A percentile compares a stretch with the other conserved stretches of the same genome.
Evolutionary conservation across 139 green algal genomes (phyloP).

Genomic region (Closterium sp.): DNA sequence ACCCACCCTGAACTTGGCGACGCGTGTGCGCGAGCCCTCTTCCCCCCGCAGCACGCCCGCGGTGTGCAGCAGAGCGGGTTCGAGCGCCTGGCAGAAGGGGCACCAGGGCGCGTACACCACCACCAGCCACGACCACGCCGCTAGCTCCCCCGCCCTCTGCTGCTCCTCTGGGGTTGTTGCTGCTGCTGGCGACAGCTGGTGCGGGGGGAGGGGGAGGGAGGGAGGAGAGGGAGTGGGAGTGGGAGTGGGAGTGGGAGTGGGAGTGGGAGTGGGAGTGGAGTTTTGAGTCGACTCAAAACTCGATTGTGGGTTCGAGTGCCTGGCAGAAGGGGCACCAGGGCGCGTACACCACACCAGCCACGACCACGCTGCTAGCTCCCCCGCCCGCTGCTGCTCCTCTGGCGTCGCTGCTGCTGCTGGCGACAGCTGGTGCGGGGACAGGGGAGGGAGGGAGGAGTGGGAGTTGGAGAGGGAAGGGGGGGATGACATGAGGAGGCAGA

Average conservation of each 20-base stretch:
- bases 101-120: conserved; percentile 93
- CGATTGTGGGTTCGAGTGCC: too few relatives aligned
- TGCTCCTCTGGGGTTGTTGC: not conserved
- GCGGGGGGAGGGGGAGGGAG: not conserved
- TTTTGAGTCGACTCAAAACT: too few relatives aligned
- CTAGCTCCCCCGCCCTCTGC: not conserved
- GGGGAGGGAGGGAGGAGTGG: too few relatives aligned
- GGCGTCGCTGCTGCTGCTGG: too few relatives aligned
- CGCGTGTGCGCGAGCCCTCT: not conserved
- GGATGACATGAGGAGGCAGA: too few relatives aligned
- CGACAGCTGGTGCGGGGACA: too few relatives aligned
- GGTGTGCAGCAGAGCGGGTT: not conserved
- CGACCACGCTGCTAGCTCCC: too few relatives aligned
- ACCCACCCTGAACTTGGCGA: not conserved
- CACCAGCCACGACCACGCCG: conserved; percentile 22
- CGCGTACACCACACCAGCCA: too few relatives aligned
- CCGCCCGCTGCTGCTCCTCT: too few relatives aligned
- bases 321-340: too few relatives aligned
- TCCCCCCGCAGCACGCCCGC: not conserved
- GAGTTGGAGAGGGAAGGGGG: too few relatives aligned
- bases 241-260: not conserved
- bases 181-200: not conserved
- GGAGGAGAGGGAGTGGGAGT: not conserved
- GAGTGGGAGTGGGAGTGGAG: too few relatives aligned
- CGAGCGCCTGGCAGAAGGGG: conserved; percentile 62